Base-by-base conservation (phyloP, 495 filamentous ascomycete species). In the Hypoxylon perforatum region DNA sequence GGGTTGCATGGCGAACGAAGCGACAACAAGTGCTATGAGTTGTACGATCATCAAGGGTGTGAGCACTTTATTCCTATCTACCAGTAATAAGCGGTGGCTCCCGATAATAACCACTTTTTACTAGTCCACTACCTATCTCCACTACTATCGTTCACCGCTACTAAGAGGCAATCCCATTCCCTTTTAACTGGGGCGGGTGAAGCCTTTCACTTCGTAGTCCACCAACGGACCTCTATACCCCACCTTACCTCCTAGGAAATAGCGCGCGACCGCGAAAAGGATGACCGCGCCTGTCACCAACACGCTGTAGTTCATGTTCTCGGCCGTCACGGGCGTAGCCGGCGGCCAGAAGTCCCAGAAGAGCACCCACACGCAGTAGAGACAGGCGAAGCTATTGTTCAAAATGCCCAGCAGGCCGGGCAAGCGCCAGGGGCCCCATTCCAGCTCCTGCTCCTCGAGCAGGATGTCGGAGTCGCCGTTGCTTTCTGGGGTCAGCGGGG, bases 301-400 rank as follows among this genome's bases (percentile, higher is more conserved):
- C 2, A 80, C 75, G 15, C 74, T 73, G 67, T 82, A 88, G 63
- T 88, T 87, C 74, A 87, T 84, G 22, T 76, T 85, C 4, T 76
- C 55, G 8, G 70, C 66, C 1, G 75, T 75, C 10, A 84, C 75
- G 0, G 75, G 75, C 9, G 71, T 69, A 1, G 71, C 56, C 0
- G 61, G 73, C 1, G 82, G 82, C 55, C 55, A 58, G 35, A 58
- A 58, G n/a, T 36, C 42, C 42, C 42, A 58, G 78, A 80, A 44
- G 42, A 74, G 30, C 9, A 56, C 42, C 42, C 25, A 56, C 1
- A 63, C 33, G 30, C 25, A 51, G 52, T 19, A 63, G 8, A 57
- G 0, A 22, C 46, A 59, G 50, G 54, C 41, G 19, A 60, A 55
- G n/a, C 17, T 12, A 19, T 58, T 58, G 33, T 58, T 58, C 6